These are phyloP conservation scores for Cymodocea nodosa DNA, from an alignment of 116 monocot genomes.

Conservation along the genomic window DNA sequence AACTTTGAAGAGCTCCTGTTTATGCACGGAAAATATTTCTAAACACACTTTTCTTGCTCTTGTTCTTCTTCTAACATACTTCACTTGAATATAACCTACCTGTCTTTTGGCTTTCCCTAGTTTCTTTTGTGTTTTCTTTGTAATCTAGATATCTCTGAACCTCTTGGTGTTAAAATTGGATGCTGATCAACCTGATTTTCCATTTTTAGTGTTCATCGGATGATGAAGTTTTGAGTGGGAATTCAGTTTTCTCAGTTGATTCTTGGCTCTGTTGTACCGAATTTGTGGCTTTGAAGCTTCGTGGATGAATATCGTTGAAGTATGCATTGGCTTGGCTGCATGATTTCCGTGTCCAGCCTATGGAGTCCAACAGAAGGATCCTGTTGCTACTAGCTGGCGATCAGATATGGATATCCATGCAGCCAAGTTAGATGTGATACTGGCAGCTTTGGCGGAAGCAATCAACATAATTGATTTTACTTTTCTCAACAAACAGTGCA, in stretches of 20 bases:
- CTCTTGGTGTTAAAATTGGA: no score
- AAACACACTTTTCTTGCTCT: no score
- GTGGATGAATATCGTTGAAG: neutral
- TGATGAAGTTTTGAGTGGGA: neutral
- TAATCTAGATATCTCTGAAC: neutral
- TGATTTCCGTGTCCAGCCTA: neutral
- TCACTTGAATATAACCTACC: neutral
- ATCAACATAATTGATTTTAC: no score
- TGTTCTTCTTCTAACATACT: no score
- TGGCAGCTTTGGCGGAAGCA: neutral
- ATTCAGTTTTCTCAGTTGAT: neutral
- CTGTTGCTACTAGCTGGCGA: neutral
- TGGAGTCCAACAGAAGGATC: neutral
- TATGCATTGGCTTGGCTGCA: neutral
- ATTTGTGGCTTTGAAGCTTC: neutral
- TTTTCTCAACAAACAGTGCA: neutral
- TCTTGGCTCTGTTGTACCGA: slow-evolving; percentile 2
- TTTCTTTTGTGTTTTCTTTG: neutral
- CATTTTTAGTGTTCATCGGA: neutral
- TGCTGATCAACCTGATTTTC: neutral
- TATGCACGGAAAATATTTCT: no score
- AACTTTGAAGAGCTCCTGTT: no score
- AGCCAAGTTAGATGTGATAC: neutral
- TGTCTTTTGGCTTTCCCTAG: neutral
- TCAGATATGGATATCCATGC: neutral